These are phyloP conservation scores for Starmerella powellii DNA, from an alignment of 805 yeast genomes.

Conservation along the genomic window DNA sequence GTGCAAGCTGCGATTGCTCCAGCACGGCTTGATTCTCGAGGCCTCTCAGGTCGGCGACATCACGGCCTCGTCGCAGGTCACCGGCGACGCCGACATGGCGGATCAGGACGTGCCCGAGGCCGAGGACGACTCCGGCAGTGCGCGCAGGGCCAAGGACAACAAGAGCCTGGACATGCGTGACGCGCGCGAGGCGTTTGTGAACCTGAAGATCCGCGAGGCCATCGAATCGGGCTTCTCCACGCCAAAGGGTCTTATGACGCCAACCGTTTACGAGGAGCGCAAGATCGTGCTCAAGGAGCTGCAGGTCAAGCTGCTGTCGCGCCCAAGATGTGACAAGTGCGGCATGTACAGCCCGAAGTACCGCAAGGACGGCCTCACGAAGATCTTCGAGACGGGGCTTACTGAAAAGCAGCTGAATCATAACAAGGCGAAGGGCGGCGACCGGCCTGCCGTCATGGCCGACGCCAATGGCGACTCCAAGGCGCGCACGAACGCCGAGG, in stretches of 20 bases:
- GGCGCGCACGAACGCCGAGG: conserved; percentile 27
- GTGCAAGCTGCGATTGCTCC: conserved; percentile 70
- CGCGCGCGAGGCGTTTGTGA: conserved; percentile 59
- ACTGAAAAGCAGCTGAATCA: conserved; percentile 62
- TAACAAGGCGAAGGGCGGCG: conserved; percentile 70
- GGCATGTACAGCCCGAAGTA: conserved; percentile 88
- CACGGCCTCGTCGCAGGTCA: conserved; percentile 24
- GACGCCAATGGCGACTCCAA: conserved; percentile 27
- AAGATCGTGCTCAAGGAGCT: conserved; percentile 58
- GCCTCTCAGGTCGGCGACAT: conserved; percentile 60
- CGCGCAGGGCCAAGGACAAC: conserved; percentile 35
- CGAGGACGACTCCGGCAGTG: conserved; percentile 15
- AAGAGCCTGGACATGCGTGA: conserved; percentile 36
- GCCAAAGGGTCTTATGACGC: conserved; percentile 59
- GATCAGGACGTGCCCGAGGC: conserved; percentile 28
- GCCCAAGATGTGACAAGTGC: conserved; percentile 92
- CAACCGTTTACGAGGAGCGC: conserved; percentile 79
- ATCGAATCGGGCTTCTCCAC: conserved; percentile 63
- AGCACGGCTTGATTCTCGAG: conserved; percentile 79
- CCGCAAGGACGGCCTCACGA: conserved; percentile 89
- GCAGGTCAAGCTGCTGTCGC: conserved; percentile 55
- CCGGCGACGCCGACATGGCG: conserved; percentile 12
- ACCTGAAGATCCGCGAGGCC: conserved; percentile 58
- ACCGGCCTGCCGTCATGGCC: conserved; percentile 56
- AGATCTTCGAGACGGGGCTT: conserved; percentile 79